phyloP scores from a whole-genome alignment of 805 yeast species.

The Kodamaea kakaduensis region DNA sequence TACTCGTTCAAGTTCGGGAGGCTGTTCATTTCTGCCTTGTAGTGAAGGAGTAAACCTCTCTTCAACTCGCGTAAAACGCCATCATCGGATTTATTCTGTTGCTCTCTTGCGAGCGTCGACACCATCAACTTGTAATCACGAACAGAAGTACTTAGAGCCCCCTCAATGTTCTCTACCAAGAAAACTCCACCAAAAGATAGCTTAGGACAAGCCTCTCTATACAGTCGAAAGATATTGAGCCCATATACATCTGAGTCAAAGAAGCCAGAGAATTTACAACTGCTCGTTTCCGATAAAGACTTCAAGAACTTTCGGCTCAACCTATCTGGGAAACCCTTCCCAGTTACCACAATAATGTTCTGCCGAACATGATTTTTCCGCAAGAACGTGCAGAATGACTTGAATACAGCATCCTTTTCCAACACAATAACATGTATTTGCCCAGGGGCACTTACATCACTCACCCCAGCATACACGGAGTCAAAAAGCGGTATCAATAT shows the following conservation, averaged over 20 bases:
- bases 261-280: constrained; percentile 40
- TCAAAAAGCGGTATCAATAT: constrained; percentile 28
- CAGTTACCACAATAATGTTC: constrained; percentile 43
- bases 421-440: constrained; percentile 17
- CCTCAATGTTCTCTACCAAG: constrained; percentile 32
- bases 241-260: constrained; percentile 71
- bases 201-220: constrained; percentile 14
- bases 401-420: constrained; percentile 42
- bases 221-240: constrained; percentile 45
- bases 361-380: not conserved
- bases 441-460: not conserved
- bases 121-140: constrained; percentile 21
- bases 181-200: constrained; percentile 38
- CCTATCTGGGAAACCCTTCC: constrained; percentile 65
- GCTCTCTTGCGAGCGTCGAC: constrained; percentile 8
- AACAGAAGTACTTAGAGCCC: constrained; percentile 18
- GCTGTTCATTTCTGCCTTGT: constrained; percentile 56
- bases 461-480: not conserved
- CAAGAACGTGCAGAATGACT: constrained; percentile 25
- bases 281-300: constrained; percentile 17
- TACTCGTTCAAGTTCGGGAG: constrained; percentile 1
- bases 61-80: constrained; percentile 41
- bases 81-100: not conserved
- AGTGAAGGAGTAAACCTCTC: constrained; percentile 45
- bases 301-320: constrained; percentile 44